Percentiles rank a stretch among this genome's conserved stretches.
Conservation (phyloP, 345 rosid genomes). For the Heritiera littoralis region DNA sequence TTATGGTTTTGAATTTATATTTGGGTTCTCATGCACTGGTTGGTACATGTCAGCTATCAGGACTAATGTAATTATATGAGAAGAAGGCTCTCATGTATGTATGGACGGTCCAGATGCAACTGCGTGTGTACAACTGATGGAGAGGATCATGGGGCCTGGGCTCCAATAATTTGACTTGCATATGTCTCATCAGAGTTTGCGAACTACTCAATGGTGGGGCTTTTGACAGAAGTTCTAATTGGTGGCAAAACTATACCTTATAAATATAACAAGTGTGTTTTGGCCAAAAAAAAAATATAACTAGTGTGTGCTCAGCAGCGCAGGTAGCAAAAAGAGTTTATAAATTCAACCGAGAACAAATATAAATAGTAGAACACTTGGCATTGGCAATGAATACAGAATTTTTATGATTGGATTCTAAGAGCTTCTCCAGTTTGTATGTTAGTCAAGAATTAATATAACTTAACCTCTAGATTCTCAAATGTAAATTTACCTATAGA, state of each 20-base stretch:
- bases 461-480: too few species aligned
- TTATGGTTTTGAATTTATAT: constrained; percentile 28
- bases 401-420: too few species aligned
- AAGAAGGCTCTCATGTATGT: neutral
- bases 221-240: constrained; percentile 15
- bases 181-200: constrained; percentile 20
- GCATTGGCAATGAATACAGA: too few species aligned
- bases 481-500: too few species aligned
- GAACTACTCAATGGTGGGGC: constrained; percentile 24
- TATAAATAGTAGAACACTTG: too few species aligned
- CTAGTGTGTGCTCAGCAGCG: too few species aligned
- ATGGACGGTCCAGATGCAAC: constrained; percentile 34
- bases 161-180: constrained; percentile 32
- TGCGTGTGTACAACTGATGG: neutral
- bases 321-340: too few species aligned
- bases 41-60: constrained; percentile 27
- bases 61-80: neutral
- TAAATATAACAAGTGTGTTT: too few species aligned
- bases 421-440: too few species aligned
- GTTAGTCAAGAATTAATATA: too few species aligned
- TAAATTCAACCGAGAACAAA: too few species aligned
- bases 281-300: too few species aligned
- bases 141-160: neutral
- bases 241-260: neutral
- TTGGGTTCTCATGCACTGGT: constrained; percentile 15